Conservation (phyloP, 257 asterid genomes). For the Apocynum venetum region DNA sequence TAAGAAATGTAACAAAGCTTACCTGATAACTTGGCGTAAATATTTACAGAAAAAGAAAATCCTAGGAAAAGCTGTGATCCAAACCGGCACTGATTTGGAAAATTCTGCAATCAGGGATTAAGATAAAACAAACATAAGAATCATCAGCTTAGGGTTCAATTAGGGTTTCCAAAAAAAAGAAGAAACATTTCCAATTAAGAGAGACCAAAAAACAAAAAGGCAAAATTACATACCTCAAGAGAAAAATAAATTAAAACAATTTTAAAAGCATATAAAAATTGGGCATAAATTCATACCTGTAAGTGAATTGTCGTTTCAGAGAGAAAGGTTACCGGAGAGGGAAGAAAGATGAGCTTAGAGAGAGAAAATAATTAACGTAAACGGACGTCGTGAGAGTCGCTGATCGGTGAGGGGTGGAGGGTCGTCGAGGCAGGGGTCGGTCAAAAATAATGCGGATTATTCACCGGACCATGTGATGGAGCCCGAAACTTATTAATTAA, state of each 20-base stretch:
- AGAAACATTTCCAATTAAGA: constrained; percentile 1
- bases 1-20: constrained; percentile 6
- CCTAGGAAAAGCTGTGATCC: constrained; percentile 50
- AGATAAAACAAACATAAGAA: constrained; percentile 25
- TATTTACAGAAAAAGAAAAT: constrained; percentile 26
- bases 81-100: constrained; percentile 36
- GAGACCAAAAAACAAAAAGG: neutral
- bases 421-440: constrained; percentile 42
- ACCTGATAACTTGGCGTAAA: constrained; percentile 27
- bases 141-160: constrained; percentile 55
- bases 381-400: constrained; percentile 28
- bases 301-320: constrained; percentile 14
- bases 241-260: constrained; percentile 15
- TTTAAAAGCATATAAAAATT: constrained; percentile 2
- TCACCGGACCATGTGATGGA: constrained; percentile 21
- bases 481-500: constrained; percentile 17
- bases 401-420: constrained; percentile 38
- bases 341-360: constrained; percentile 10
- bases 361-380: constrained; percentile 19
- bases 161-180: constrained; percentile 49
- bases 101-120: constrained; percentile 41
- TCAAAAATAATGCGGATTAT: constrained; percentile 43
- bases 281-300: neutral
- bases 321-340: constrained; percentile 5
- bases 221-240: constrained; percentile 13